Conservation (phyloP, 129 eudicot genomes). For the Rutidosis leptorrhynchoides region DNA sequence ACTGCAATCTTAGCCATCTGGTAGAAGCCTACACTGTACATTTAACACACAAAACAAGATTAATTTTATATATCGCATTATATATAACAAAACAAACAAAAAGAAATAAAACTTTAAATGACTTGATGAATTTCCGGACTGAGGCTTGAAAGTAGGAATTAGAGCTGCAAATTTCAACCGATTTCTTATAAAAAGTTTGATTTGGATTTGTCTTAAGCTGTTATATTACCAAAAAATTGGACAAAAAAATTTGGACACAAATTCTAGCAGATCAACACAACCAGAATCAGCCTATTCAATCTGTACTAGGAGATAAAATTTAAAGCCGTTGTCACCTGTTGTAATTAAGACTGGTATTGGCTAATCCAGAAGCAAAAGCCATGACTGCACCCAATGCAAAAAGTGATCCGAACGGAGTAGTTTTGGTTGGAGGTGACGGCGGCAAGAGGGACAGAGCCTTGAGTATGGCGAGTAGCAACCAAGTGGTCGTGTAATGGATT, state of each 20-base stretch:
- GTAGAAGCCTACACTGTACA: conserved; percentile 83
- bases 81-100: not conserved
- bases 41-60: conserved; percentile 3
- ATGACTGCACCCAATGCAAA: conserved; percentile 69
- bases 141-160: not conserved
- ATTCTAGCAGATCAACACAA: not conserved
- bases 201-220: not conserved
- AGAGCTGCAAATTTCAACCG: not conserved
- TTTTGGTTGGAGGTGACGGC: conserved; percentile 70
- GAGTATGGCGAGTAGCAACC: conserved; percentile 64
- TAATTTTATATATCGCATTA: not conserved
- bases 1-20: conserved; percentile 93
- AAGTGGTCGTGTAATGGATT: conserved; percentile 63
- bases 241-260: not conserved
- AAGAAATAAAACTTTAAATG: not conserved
- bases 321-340: conserved; percentile 49
- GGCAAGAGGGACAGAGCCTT: conserved; percentile 67
- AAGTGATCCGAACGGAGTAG: conserved; percentile 51
- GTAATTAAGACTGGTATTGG: conserved; percentile 72
- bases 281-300: not conserved
- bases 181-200: not conserved
- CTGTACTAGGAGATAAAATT: not conserved
- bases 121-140: not conserved
- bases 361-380: conserved; percentile 90
- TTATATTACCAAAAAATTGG: not conserved